A percentile compares a stretch with the other conserved stretches of the same genome.
phyloP scores from a whole-genome alignment of 139 green algal genomes.

The Micromonas commoda region DNA sequence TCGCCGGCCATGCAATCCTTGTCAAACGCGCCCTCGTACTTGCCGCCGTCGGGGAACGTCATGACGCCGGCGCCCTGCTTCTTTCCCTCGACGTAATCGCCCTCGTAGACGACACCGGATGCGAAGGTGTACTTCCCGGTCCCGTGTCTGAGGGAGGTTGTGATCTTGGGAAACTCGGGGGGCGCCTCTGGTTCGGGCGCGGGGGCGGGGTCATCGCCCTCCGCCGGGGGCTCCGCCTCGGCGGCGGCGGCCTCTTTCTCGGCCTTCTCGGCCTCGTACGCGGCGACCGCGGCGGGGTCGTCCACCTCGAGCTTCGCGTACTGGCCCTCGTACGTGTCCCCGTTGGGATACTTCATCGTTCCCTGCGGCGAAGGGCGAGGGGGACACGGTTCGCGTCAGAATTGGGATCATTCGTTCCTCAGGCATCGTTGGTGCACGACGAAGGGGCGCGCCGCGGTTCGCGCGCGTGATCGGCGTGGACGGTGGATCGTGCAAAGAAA shows the following conservation, averaged over 20 bases:
- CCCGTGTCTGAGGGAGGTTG: background rate
- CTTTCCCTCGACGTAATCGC: constrained; percentile 3
- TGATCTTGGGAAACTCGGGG: background rate
- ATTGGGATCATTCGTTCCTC: too few relatives aligned
- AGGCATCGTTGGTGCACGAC: background rate
- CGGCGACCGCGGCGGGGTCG: too few relatives aligned
- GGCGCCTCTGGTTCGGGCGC: background rate
- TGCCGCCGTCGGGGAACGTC: background rate
- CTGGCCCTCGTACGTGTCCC: background rate
- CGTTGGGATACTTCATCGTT: background rate
- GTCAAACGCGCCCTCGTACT: background rate
- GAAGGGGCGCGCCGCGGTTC: too few relatives aligned
- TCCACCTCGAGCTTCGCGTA: background rate
- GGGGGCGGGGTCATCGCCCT: background rate
- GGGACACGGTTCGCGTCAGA: too few relatives aligned
- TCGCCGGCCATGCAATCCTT: constrained; percentile 3
- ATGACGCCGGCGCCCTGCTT: background rate
- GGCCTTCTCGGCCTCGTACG: background rate
- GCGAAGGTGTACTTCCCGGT: background rate
- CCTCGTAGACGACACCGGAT: constrained; percentile 22
- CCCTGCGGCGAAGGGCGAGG: background rate
- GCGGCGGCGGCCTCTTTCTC: background rate
- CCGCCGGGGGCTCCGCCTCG: background rate
- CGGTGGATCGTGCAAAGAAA: too few relatives aligned
- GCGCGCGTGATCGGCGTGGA: background rate